These are phyloP conservation scores for Podaxis mareebaensis DNA, from an alignment of 768 basidiomycete genomes.

Conservation along the genomic window DNA sequence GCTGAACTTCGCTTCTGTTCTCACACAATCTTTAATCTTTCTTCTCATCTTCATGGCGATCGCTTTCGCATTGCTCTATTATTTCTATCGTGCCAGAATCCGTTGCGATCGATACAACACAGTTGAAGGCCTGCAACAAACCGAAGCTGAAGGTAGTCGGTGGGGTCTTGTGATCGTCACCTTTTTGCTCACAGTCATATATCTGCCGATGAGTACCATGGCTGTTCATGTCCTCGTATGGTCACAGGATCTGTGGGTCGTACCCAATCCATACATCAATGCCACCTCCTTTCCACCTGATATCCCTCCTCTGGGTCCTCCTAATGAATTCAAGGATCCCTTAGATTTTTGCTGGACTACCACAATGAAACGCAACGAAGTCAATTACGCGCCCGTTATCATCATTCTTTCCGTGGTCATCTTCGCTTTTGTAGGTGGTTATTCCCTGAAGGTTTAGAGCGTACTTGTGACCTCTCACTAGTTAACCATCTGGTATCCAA, in stretches of 20 bases:
- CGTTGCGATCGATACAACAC: slow-evolving; percentile 49
- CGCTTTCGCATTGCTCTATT: slow-evolving; percentile 53
- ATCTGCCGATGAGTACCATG: slow-evolving; percentile 78
- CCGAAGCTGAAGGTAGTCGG: slow-evolving; percentile 38
- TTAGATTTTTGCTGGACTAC: slow-evolving; percentile 81
- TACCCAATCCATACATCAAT: slow-evolving; percentile 68
- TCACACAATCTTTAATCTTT: slow-evolving; percentile 59
- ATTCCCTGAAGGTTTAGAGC: neutral
- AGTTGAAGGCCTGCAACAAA: slow-evolving; percentile 56
- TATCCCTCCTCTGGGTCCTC: slow-evolving; percentile 53
- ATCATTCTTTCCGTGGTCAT: slow-evolving; percentile 57
- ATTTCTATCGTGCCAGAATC: slow-evolving; percentile 53
- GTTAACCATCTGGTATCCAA: slow-evolving; percentile 73
- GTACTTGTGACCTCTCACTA: slow-evolving; percentile 23
- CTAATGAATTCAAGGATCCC: slow-evolving; percentile 56
- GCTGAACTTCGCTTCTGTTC: slow-evolving; percentile 66
- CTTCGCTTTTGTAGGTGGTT: slow-evolving; percentile 47
- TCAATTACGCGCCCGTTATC: slow-evolving; percentile 68
- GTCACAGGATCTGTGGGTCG: slow-evolving; percentile 76
- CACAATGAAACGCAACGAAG: slow-evolving; percentile 66
- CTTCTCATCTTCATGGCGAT: slow-evolving; percentile 60
- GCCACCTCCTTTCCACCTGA: slow-evolving; percentile 50
- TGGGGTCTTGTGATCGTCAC: slow-evolving; percentile 61
- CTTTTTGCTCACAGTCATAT: slow-evolving; percentile 68
- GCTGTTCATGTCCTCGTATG: slow-evolving; percentile 75